These are phyloP conservation scores for Yamadazyma epiphylla DNA, from an alignment of 1,139 yeast genomes.

Conservation along the genomic window DNA sequence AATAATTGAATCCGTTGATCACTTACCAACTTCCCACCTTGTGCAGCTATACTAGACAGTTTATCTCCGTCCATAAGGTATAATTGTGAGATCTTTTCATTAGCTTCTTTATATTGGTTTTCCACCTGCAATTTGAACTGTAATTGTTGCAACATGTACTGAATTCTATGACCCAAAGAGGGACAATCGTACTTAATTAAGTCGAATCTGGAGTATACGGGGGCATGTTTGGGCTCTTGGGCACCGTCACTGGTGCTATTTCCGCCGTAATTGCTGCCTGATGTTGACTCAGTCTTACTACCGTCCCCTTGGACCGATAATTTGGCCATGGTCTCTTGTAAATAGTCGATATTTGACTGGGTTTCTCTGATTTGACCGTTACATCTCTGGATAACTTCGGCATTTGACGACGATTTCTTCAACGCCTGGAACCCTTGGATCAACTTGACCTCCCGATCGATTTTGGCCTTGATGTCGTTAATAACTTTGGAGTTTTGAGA, in stretches of 20 bases:
- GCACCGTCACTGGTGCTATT: not conserved
- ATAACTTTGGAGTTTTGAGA: conserved; percentile 24
- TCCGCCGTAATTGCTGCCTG: conserved; percentile 2
- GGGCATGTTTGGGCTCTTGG: conserved; percentile 19
- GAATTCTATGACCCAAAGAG: conserved; percentile 91
- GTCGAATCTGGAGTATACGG: conserved; percentile 66
- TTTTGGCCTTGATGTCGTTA: conserved; percentile 71
- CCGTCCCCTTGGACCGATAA: conserved; percentile 39
- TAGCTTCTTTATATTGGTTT: conserved; percentile 88
- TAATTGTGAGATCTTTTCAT: conserved; percentile 79
- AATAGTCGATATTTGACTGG: conserved; percentile 82
- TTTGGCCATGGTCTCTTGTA: conserved; percentile 72
- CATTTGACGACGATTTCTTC: conserved; percentile 72
- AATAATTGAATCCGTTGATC: conserved; percentile 81
- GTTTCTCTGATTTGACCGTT: conserved; percentile 89
- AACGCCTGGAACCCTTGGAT: conserved; percentile 83
- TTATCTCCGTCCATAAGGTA: conserved; percentile 91
- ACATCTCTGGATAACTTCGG: conserved; percentile 84
- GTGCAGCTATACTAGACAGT: conserved; percentile 81
- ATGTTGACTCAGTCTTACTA: conserved; percentile 2
- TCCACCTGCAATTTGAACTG: conserved; percentile 93
- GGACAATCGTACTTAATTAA: conserved; percentile 90
- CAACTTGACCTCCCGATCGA: conserved; percentile 82
- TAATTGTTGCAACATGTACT: conserved; percentile 89
- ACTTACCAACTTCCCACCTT: conserved; percentile 79